Evolutionary conservation across 2,329 filamentous ascomycete species (phyloP).

Genomic region (Scedosporium dehoogii): DNA sequence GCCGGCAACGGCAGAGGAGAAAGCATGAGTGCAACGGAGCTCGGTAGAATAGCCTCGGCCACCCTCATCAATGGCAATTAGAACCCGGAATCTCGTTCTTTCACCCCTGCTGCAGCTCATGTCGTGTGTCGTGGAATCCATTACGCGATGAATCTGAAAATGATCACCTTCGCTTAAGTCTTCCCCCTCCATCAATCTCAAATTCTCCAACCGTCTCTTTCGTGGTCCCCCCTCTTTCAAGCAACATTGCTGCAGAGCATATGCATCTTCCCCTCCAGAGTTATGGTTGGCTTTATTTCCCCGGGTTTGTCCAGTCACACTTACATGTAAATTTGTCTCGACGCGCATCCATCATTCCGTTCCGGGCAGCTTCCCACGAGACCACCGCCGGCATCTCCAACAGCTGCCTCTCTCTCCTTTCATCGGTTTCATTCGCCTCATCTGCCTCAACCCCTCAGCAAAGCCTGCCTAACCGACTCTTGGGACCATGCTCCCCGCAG

Average conservation of each 20-base stretch:
- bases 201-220: background rate
- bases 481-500: background rate
- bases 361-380: background rate
- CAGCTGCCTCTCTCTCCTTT: background rate
- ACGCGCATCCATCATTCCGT: background rate
- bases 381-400: background rate
- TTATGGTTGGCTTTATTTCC: background rate
- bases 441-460: background rate
- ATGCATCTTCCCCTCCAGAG: background rate
- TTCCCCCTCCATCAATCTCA: background rate
- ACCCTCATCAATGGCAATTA: background rate
- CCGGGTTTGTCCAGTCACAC: background rate
- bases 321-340: background rate
- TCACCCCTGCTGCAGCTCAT: background rate
- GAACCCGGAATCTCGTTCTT: background rate
- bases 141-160: background rate
- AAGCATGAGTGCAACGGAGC: background rate
- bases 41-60: background rate
- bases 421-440: background rate
- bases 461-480: background rate
- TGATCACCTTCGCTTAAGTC: background rate
- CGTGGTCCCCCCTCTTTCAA: too few species aligned
- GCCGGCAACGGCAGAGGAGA: background rate
- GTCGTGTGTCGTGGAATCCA: conserved; percentile 1
- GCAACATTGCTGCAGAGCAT: background rate